Evolutionary conservation across 257 asterid species (phyloP).

Genomic region (Solanum piurae): DNA sequence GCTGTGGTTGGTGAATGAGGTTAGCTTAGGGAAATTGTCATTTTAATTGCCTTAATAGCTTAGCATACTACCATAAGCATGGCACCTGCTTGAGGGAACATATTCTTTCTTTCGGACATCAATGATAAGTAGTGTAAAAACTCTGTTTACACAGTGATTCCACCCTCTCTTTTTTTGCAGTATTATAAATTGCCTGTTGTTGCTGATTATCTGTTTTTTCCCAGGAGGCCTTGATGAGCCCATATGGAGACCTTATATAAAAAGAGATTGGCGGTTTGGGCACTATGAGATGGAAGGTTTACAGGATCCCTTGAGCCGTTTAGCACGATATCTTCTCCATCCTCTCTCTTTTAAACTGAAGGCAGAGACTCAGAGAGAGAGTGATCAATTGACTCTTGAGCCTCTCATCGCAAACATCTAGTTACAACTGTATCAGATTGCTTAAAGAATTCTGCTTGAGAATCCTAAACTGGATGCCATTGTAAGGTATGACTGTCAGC

Average conservation of each 20-base stretch:
- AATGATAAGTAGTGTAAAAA: background rate
- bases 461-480: background rate
- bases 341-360: slow-evolving; percentile 35
- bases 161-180: background rate
- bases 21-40: background rate
- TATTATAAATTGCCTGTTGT: background rate
- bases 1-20: background rate
- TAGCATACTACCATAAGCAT: background rate
- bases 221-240: slow-evolving; percentile 92
- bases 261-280: slow-evolving; percentile 89
- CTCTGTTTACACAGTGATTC: background rate
- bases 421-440: background rate
- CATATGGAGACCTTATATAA: slow-evolving; percentile 36
- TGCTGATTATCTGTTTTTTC: background rate
- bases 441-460: background rate
- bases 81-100: background rate
- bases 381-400: slow-evolving; percentile 40
- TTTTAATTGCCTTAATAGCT: background rate
- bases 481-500: background rate
- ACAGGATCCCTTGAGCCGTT: slow-evolving; percentile 88
- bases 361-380: slow-evolving; percentile 20
- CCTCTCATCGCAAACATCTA: slow-evolving; percentile 15
- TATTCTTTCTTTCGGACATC: background rate
- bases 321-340: slow-evolving; percentile 38
- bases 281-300: slow-evolving; percentile 85